These are phyloP conservation scores for Trichophyton schoenleinii DNA, from an alignment of 2,329 filamentous ascomycete species.

Conservation along the genomic window DNA sequence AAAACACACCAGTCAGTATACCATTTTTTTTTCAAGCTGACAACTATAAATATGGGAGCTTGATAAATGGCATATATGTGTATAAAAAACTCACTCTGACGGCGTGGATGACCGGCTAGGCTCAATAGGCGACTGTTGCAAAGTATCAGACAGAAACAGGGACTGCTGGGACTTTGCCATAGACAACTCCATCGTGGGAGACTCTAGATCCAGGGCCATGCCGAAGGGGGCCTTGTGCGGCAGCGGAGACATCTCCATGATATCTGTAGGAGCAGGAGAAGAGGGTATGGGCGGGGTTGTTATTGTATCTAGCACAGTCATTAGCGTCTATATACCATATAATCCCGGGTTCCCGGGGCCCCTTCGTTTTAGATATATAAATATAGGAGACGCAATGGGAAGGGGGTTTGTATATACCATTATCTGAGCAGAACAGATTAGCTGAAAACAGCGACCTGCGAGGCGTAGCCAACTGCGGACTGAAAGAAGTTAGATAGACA, in stretches of 20 bases:
- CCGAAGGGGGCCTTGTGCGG: conserved; percentile 70
- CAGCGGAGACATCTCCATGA: conserved; percentile 88
- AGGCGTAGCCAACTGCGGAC: conserved; percentile 70
- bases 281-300: conserved; percentile 75
- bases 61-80: too few species aligned
- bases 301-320: conserved; percentile 48
- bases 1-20: too few species aligned
- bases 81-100: conserved; percentile 22
- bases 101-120: conserved; percentile 17
- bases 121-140: conserved; percentile 28
- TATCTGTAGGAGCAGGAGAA: conserved; percentile 63
- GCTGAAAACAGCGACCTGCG: conserved; percentile 73
- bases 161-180: conserved; percentile 29
- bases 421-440: conserved; percentile 49
- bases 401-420: conserved; percentile 19
- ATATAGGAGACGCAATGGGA: neutral
- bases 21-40: too few species aligned
- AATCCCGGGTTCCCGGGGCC: too few species aligned
- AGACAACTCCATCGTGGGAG: conserved; percentile 53
- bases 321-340: too few species aligned
- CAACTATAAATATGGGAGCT: too few species aligned
- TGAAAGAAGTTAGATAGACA: conserved; percentile 30
- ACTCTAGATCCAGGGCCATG: conserved; percentile 48
- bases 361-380: too few species aligned
- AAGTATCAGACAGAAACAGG: conserved; percentile 27